Percentiles rank a stretch among this genome's conserved stretches.
Conservation (phyloP, 805 yeast genomes). For the Wickerhamomyces canadensis region DNA sequence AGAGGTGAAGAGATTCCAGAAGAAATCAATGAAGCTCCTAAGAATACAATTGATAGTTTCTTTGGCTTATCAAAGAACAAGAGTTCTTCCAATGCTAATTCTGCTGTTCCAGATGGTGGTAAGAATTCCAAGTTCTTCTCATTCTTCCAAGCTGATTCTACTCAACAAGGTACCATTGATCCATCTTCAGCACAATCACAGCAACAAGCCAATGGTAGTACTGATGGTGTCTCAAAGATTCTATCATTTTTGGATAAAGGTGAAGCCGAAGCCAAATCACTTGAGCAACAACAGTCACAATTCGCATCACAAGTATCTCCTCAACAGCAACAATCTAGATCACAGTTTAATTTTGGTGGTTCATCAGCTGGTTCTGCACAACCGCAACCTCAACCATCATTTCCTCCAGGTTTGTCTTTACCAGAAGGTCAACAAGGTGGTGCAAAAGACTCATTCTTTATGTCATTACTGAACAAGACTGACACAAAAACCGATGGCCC, state of each 20-base stretch:
- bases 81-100: slow-evolving; percentile 2
- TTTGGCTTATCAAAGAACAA: slow-evolving; percentile 15
- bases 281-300: slow-evolving; percentile 3
- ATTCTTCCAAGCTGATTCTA: slow-evolving; percentile 19
- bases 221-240: slow-evolving; percentile 21
- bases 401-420: slow-evolving; percentile 18
- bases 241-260: slow-evolving; percentile 21
- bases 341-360: slow-evolving; percentile 1
- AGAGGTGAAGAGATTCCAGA: slow-evolving; percentile 22
- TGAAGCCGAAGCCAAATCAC: slow-evolving; percentile 5
- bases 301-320: slow-evolving; percentile 5
- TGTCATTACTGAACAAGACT: slow-evolving; percentile 18
- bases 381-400: slow-evolving; percentile 9
- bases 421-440: slow-evolving; percentile 8
- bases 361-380: not conserved
- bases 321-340: slow-evolving; percentile 4
- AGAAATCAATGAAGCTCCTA: slow-evolving; percentile 7
- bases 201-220: not conserved
- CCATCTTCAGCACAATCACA: slow-evolving; percentile 4
- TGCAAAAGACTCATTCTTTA: slow-evolving; percentile 21
- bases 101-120: slow-evolving; percentile 9
- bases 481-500: slow-evolving; percentile 7
- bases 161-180: not conserved
- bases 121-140: slow-evolving; percentile 25
- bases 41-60: slow-evolving; percentile 21